A percentile compares a stretch with the other conserved stretches of the same genome.
phyloP scores from a whole-genome alignment of 768 basidiomycete species.

The Pulveroboletus sp. region DNA sequence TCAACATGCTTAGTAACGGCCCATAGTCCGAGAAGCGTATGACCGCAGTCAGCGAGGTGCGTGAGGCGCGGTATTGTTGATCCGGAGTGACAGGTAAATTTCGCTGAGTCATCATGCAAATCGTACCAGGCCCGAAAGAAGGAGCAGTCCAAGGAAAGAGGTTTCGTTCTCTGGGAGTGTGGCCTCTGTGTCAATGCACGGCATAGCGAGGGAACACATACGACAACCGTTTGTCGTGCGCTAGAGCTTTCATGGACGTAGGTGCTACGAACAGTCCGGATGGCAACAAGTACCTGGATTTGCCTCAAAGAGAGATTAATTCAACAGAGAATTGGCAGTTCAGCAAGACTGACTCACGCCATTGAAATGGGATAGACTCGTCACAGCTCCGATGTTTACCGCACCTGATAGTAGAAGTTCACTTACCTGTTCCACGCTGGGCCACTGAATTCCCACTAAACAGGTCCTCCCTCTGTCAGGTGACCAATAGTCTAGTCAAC shows the following conservation, averaged over 20 bases:
- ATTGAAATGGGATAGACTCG: slow-evolving; percentile 10
- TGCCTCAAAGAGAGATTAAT: no score
- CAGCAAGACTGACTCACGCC: slow-evolving; percentile 5
- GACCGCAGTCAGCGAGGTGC: slow-evolving; percentile 5
- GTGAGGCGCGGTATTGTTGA: slow-evolving; percentile 1
- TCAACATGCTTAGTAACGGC: slow-evolving; percentile 1
- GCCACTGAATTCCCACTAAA: slow-evolving; percentile 12
- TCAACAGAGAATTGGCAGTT: slow-evolving; percentile 11
- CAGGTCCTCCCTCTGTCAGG: slow-evolving; percentile 9
- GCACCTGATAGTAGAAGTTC: background rate
- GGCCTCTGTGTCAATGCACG: background rate
- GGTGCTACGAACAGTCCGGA: slow-evolving; percentile 3
- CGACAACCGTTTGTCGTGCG: slow-evolving; percentile 6
- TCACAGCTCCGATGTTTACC: background rate
- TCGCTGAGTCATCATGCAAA: slow-evolving; percentile 9
- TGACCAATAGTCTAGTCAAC: background rate
- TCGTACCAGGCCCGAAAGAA: slow-evolving; percentile 4
- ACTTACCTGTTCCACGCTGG: slow-evolving; percentile 4
- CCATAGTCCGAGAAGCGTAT: no score
- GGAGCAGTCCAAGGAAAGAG: slow-evolving; percentile 10
- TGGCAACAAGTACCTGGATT: slow-evolving; percentile 2
- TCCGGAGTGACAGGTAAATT: slow-evolving; percentile 1
- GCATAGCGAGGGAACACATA: background rate
- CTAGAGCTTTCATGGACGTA: slow-evolving; percentile 2
- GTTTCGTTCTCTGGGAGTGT: slow-evolving; percentile 1